Evolutionary conservation across 257 asterid species (phyloP).

Genomic region (Scutellaria baicalensis): DNA sequence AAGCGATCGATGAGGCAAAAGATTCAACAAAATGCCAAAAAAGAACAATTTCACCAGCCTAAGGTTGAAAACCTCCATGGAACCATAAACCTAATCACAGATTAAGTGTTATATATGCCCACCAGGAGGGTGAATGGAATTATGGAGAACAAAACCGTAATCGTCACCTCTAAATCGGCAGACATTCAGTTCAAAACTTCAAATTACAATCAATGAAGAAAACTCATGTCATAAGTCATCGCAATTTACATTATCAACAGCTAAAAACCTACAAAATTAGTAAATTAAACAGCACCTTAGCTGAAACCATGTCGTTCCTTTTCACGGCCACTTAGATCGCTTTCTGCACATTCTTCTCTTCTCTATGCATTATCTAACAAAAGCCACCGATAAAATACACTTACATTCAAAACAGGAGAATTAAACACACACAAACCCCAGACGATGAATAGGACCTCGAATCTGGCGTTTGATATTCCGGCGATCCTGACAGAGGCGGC

Average conservation of each 20-base stretch:
- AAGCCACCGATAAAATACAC: slow-evolving; percentile 10
- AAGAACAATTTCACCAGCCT: too few species aligned
- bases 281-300: slow-evolving; percentile 43
- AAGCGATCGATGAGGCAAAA: slow-evolving; percentile 6
- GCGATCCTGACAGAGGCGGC: slow-evolving; percentile 90
- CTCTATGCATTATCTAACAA: slow-evolving; percentile 86
- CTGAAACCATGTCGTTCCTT: slow-evolving; percentile 95
- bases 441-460: slow-evolving; percentile 42
- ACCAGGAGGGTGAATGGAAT: too few species aligned
- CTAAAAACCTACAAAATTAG: background rate
- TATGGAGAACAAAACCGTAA: background rate
- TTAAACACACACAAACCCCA: background rate
- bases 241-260: background rate
- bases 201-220: background rate
- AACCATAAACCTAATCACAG: too few species aligned
- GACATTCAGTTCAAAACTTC: background rate
- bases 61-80: too few species aligned
- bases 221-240: background rate
- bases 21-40: background rate
- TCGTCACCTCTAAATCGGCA: background rate
- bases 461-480: slow-evolving; percentile 93
- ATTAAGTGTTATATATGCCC: too few species aligned
- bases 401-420: background rate
- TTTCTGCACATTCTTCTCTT: slow-evolving; percentile 90
- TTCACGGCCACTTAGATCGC: slow-evolving; percentile 95